A percentile compares a stretch with the other conserved stretches of the same genome.
Conservation (phyloP, 768 basidiomycete species). For the Kwoniella botswanensis region DNA sequence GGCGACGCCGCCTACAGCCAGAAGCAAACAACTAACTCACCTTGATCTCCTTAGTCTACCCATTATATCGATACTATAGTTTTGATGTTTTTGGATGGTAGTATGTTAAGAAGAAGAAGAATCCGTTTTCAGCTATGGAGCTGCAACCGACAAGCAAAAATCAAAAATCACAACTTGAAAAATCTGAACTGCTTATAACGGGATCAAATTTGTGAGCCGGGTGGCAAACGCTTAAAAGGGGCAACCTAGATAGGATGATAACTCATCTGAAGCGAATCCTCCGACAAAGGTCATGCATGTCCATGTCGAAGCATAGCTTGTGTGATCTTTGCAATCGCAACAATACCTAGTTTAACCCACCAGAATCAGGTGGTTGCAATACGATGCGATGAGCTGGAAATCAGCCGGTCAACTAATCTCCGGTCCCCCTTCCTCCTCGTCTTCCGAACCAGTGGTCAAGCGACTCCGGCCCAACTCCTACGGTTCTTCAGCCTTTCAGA, state of each 20-base stretch:
- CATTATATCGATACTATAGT: slow-evolving; percentile 21
- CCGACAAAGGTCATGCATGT: not conserved
- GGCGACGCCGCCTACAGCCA: too few species aligned
- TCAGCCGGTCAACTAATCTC: slow-evolving; percentile 27
- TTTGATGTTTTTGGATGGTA: too few species aligned
- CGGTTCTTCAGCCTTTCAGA: slow-evolving; percentile 53
- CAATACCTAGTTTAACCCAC: too few species aligned
- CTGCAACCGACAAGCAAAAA: not conserved
- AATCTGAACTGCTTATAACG: slow-evolving; percentile 1
- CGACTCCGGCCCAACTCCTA: slow-evolving; percentile 51
- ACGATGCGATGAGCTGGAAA: slow-evolving; percentile 43
- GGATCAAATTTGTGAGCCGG: slow-evolving; percentile 7
- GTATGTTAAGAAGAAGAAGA: too few species aligned
- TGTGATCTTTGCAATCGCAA: too few species aligned
- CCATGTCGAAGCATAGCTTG: too few species aligned
- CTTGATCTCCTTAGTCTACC: slow-evolving; percentile 51
- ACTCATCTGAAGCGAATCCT: too few species aligned
- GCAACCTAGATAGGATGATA: not conserved
- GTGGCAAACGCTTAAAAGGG: slow-evolving; percentile 9
- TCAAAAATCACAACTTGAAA: not conserved
- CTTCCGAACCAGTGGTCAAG: slow-evolving; percentile 13
- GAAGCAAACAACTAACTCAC: slow-evolving; percentile 27
- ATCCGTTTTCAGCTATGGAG: not conserved
- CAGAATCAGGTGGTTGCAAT: not conserved
- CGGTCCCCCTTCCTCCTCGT: slow-evolving; percentile 28